A percentile compares a stretch with the other conserved stretches of the same genome.
phyloP scores from a whole-genome alignment of 1,139 yeast genomes.

The Suhomyces panamericanus region DNA sequence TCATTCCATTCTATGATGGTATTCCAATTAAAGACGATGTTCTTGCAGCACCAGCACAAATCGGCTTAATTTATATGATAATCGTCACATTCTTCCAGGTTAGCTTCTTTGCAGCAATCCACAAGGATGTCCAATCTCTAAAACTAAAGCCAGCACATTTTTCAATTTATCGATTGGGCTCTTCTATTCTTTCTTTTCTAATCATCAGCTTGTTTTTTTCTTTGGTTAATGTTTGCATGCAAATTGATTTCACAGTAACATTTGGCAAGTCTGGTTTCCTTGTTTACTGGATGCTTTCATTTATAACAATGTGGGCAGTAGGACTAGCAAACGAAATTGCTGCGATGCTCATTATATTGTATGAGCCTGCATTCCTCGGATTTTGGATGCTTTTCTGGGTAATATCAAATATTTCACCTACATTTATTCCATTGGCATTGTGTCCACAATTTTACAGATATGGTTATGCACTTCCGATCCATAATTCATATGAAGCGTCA shows the following conservation, averaged over 20 bases:
- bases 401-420: slow-evolving; percentile 58
- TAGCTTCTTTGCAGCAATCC: slow-evolving; percentile 16
- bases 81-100: slow-evolving; percentile 55
- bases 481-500: slow-evolving; percentile 55
- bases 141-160: slow-evolving; percentile 33
- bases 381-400: slow-evolving; percentile 67
- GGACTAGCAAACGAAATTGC: slow-evolving; percentile 44
- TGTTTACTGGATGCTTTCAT: slow-evolving; percentile 47
- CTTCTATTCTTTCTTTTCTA: slow-evolving; percentile 35
- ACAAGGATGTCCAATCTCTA: slow-evolving; percentile 17
- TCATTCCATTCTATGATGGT: slow-evolving; percentile 44
- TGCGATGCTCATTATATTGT: slow-evolving; percentile 32
- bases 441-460: slow-evolving; percentile 54
- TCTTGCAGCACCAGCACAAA: slow-evolving; percentile 64
- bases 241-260: slow-evolving; percentile 39
- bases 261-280: slow-evolving; percentile 46
- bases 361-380: slow-evolving; percentile 42
- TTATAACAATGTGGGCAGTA: slow-evolving; percentile 45
- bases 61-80: slow-evolving; percentile 74
- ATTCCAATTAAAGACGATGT: slow-evolving; percentile 53
- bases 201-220: slow-evolving; percentile 40
- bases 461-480: slow-evolving; percentile 68
- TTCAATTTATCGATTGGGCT: slow-evolving; percentile 31
- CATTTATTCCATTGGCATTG: slow-evolving; percentile 59
- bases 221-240: slow-evolving; percentile 44